Base-by-base conservation (phyloP, 768 basidiomycete genomes). In the Tricholoma bakamatsutake region DNA sequence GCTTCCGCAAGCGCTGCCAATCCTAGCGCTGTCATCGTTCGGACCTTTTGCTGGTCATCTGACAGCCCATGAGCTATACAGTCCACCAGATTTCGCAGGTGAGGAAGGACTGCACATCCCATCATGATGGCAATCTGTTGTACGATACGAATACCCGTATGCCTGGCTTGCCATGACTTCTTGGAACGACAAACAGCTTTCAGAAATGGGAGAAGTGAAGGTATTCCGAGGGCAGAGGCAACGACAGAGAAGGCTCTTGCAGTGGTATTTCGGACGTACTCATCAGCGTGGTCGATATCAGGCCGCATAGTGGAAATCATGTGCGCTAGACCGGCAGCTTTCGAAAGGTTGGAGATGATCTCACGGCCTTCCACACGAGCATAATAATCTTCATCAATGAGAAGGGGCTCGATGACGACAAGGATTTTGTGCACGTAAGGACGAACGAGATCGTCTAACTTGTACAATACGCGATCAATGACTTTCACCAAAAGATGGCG, bases 271-370 rank as follows among this genome's bases (percentile, higher is more conserved):
- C 96, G 90, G 3, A 98, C 96, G 61, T 99, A 98, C 72, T 99
- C 97, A 67, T 99, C 96, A 43, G 97, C 94, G 64, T 98, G 96
- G 71, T 99, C 96, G 59, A 98, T 98, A 78, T 99, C 96, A 3
- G 97, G 96, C 63, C 96, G 89, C 96, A 99, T 98, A 17, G 96
- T 99, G 34, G 97, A 99, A 64, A 99, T 99, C 97, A 99, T 98
- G 74, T 99, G 97, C 2, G 97, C 96, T 24, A 99, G 87, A 72
- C 97, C 97, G 30, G 95, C 96, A 10, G 97, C 97, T 72, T 98
- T 99, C 28, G 97, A 96, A 40, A 98, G 77, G 71, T 98, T 99
- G 64, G 93, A 96, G 62, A 98, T 99, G 69, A 99, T 98, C 76
- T 99, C 97, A 33, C 96, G 93, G 61, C 97, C 97, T 75, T 98